phyloP scores from a whole-genome alignment of 306 rosid genomes.

The Styphnolobium japonicum region DNA sequence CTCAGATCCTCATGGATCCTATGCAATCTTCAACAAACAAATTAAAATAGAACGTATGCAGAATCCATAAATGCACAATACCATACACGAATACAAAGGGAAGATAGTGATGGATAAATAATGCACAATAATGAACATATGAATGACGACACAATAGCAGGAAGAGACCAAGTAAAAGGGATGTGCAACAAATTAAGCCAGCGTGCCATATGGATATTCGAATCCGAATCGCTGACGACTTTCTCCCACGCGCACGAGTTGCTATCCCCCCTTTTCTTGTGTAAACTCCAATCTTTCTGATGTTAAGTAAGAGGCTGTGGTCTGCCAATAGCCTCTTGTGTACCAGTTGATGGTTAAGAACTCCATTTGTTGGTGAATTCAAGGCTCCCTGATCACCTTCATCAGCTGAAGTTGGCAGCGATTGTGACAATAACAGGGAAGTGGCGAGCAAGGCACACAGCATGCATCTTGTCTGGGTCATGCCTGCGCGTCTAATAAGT shows the following conservation, averaged over 20 bases:
- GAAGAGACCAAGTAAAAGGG: background rate
- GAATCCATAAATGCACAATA: background rate
- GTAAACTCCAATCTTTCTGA: background rate
- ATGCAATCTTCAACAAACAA: background rate
- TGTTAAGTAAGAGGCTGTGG: background rate
- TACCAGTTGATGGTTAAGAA: background rate
- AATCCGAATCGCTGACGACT: background rate
- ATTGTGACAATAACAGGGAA: background rate
- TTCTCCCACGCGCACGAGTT: background rate
- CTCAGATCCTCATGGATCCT: background rate
- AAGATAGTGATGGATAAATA: background rate
- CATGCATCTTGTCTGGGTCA: background rate
- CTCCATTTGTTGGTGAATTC: background rate
- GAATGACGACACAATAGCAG: background rate
- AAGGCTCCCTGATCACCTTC: background rate
- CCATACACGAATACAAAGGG: background rate
- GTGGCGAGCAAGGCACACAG: background rate
- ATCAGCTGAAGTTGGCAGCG: background rate
- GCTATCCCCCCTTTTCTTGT: background rate
- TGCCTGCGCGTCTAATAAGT: background rate
- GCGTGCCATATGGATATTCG: background rate
- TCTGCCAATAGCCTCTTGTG: background rate
- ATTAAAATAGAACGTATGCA: background rate
- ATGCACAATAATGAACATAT: background rate
- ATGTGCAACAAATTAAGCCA: background rate